These are phyloP conservation scores for Phialophora chinensis DNA, from an alignment of 2,329 filamentous ascomycete species.

Conservation along the genomic window DNA sequence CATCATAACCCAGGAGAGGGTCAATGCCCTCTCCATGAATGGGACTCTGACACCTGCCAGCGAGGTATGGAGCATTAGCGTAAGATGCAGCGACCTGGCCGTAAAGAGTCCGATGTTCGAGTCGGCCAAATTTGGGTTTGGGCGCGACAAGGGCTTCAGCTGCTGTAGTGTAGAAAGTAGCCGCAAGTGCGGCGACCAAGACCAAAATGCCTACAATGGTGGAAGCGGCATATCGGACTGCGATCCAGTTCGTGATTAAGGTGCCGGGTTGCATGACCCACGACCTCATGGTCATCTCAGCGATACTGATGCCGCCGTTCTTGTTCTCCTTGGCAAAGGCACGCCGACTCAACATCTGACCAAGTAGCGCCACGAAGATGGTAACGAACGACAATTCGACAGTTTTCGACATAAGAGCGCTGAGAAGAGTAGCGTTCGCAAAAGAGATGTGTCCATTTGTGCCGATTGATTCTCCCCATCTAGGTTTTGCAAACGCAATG, in stretches of 20 bases:
- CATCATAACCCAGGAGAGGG: slow-evolving; percentile 29
- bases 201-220: slow-evolving; percentile 66
- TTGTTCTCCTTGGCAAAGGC: slow-evolving; percentile 64
- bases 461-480: slow-evolving; percentile 65
- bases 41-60: slow-evolving; percentile 65
- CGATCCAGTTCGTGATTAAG: slow-evolving; percentile 71
- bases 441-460: slow-evolving; percentile 61
- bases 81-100: slow-evolving; percentile 68
- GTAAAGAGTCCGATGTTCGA: slow-evolving; percentile 57
- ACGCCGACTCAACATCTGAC: slow-evolving; percentile 74
- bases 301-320: slow-evolving; percentile 68
- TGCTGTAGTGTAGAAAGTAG: slow-evolving; percentile 77
- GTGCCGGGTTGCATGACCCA: slow-evolving; percentile 78
- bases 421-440: slow-evolving; percentile 69
- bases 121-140: slow-evolving; percentile 66
- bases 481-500: slow-evolving; percentile 66
- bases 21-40: slow-evolving; percentile 47
- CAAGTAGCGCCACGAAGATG: slow-evolving; percentile 74
- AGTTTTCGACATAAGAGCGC: slow-evolving; percentile 73
- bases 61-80: slow-evolving; percentile 66
- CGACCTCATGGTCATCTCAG: slow-evolving; percentile 77
- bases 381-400: slow-evolving; percentile 81
- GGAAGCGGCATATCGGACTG: slow-evolving; percentile 68
- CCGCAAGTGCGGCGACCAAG: slow-evolving; percentile 67
- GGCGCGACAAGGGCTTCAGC: slow-evolving; percentile 77